Percentiles rank a stretch among this genome's conserved stretches.
Conservation (phyloP, 148 eudicot species). For the Camellia granthamiana region DNA sequence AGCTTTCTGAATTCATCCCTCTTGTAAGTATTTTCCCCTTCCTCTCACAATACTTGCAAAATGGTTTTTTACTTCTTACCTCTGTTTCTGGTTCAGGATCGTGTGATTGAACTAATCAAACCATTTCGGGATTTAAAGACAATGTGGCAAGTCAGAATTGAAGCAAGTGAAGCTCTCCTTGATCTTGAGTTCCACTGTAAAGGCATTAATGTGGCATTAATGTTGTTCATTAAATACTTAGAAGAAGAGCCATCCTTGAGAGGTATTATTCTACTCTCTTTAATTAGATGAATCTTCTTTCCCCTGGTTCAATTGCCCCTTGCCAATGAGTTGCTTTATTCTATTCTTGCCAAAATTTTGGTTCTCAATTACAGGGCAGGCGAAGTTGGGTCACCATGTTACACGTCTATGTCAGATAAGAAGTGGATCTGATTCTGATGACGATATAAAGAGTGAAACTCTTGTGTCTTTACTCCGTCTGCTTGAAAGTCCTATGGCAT, state of each 20-base stretch:
- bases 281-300: not conserved
- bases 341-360: not conserved
- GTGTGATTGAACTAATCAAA: constrained; percentile 55
- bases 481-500: constrained; percentile 77
- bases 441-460: constrained; percentile 62
- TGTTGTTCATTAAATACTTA: constrained; percentile 62
- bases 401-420: constrained; percentile 76
- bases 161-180: constrained; percentile 84
- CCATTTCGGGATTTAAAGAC: constrained; percentile 56
- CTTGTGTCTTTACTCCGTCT: constrained; percentile 79
- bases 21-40: constrained; percentile 46
- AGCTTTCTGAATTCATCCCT: constrained; percentile 72
- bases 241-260: constrained; percentile 77
- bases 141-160: constrained; percentile 81
- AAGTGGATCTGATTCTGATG: constrained; percentile 41
- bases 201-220: constrained; percentile 76
- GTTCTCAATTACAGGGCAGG: constrained; percentile 61
- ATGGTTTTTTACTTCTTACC: constrained; percentile 13
- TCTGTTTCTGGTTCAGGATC: constrained; percentile 49
- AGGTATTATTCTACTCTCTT: constrained; percentile 43
- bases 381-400: constrained; percentile 77
- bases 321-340: not conserved
- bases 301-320: not conserved
- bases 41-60: not conserved
- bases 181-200: constrained; percentile 74